phyloP scores from a whole-genome alignment of 1,284 basidiomycete genomes.

The Trametes versicolor region DNA sequence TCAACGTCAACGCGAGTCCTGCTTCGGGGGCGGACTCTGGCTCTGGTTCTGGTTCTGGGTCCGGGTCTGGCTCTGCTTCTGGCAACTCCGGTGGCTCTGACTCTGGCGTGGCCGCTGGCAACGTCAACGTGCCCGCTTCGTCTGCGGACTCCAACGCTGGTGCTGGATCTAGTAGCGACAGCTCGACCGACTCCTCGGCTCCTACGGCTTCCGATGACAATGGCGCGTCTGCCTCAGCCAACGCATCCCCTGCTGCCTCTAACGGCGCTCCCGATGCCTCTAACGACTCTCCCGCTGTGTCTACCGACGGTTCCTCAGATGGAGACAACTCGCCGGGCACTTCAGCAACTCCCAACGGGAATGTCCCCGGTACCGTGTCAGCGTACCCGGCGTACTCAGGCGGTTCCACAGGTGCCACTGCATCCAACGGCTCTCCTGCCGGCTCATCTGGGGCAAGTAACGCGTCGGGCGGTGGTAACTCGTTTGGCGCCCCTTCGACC shows the following conservation, averaged over 20 bases:
- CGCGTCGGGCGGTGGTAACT: background rate
- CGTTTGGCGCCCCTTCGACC: background rate
- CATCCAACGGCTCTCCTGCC: background rate
- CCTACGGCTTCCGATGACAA: background rate
- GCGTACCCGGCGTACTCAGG: slow-evolving; percentile 2
- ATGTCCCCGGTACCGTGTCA: background rate
- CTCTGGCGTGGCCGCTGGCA: slow-evolving; percentile 9
- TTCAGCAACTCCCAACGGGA: background rate
- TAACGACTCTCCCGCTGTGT: background rate
- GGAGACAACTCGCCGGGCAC: background rate
- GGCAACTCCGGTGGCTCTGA: slow-evolving; percentile 4
- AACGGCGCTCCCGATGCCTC: background rate
- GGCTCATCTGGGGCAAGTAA: background rate
- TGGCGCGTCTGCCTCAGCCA: background rate
- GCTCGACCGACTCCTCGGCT: background rate
- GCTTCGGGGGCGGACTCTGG: background rate
- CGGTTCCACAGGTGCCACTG: background rate
- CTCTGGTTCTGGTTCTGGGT: background rate
- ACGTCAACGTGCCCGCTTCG: slow-evolving; percentile 10
- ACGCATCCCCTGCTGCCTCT: background rate
- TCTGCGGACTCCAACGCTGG: slow-evolving; percentile 7
- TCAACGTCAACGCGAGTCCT: background rate
- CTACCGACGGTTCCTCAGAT: background rate
- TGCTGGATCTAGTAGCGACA: background rate
- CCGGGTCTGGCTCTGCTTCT: slow-evolving; percentile 10